Evolutionary conservation across 164 flowering plant genomes (phyloP).

Genomic region (Buxus sempervirens): DNA sequence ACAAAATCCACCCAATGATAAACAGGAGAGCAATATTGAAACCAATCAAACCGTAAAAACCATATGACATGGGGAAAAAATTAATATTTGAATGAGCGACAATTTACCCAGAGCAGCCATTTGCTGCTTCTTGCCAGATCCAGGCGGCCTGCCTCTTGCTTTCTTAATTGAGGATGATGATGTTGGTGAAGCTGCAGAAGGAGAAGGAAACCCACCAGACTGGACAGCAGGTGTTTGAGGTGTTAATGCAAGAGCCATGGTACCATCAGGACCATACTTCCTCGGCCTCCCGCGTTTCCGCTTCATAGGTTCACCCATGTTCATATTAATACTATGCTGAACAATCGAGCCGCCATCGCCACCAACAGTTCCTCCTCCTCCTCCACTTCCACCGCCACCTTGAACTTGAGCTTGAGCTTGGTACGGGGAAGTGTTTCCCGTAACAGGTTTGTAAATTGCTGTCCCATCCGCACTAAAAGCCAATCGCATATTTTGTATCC

Average conservation of each 20-base stretch:
- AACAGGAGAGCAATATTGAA: too few species aligned
- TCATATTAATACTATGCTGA: slow-evolving; percentile 29
- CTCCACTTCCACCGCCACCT: too few species aligned
- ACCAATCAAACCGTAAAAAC: slow-evolving; percentile 4
- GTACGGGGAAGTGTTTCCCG: slow-evolving; percentile 37
- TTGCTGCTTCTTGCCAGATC: slow-evolving; percentile 67
- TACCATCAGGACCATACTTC: slow-evolving; percentile 74
- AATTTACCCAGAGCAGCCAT: slow-evolving; percentile 55
- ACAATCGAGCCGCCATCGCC: slow-evolving; percentile 4
- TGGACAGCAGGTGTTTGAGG: slow-evolving; percentile 25
- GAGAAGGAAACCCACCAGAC: slow-evolving; percentile 19
- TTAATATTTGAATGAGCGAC: background rate
- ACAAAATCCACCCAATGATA: background rate
- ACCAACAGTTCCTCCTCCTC: slow-evolving; percentile 18
- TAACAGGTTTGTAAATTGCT: slow-evolving; percentile 46
- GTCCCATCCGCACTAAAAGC: slow-evolving; percentile 50
- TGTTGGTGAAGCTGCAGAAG: slow-evolving; percentile 30
- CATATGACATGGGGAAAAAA: background rate
- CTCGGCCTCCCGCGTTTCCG: slow-evolving; percentile 82
- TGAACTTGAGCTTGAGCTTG: too few species aligned
- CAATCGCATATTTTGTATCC: slow-evolving; percentile 49
- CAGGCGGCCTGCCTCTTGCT: slow-evolving; percentile 74
- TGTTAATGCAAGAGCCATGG: slow-evolving; percentile 40
- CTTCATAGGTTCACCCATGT: slow-evolving; percentile 46
- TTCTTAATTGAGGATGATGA: slow-evolving; percentile 38